Evolutionary conservation across 1,284 basidiomycete species (phyloP).

Genomic region (Cutaneotrichosporon sp.): DNA sequence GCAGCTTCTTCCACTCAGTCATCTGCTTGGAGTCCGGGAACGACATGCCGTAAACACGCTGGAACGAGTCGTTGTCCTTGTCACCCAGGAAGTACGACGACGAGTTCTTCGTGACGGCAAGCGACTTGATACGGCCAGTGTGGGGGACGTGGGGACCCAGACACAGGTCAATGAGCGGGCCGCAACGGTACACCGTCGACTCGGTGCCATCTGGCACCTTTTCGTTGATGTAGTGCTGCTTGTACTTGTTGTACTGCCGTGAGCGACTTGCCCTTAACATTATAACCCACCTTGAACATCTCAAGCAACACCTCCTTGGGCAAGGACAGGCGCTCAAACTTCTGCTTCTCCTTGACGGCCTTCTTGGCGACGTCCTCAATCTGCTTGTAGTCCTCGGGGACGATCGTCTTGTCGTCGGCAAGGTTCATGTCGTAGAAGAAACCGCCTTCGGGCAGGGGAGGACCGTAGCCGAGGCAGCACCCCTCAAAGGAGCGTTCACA

Average conservation of each 20-base stretch:
- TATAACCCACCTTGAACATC: conserved; percentile 78
- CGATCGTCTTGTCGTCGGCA: conserved; percentile 58
- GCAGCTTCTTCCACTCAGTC: conserved; percentile 90
- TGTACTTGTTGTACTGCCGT: conserved; percentile 95
- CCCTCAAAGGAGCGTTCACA: conserved; percentile 89
- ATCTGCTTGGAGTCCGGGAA: conserved; percentile 98
- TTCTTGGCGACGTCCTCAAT: conserved; percentile 84
- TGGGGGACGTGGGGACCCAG: conserved; percentile 96
- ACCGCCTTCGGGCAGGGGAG: conserved; percentile 87
- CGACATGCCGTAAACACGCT: conserved; percentile 96
- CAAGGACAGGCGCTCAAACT: conserved; percentile 89
- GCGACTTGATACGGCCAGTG: conserved; percentile 94
- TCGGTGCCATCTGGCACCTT: conserved; percentile 96
- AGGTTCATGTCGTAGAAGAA: conserved; percentile 97
- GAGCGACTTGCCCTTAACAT: background rate
- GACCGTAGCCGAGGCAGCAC: conserved; percentile 94
- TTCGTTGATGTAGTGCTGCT: conserved; percentile 88
- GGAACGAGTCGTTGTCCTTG: conserved; percentile 87
- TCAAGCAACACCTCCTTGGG: conserved; percentile 90
- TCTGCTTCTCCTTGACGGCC: conserved; percentile 94
- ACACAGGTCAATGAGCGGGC: conserved; percentile 97
- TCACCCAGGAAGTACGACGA: conserved; percentile 98
- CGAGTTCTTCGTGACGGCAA: conserved; percentile 96
- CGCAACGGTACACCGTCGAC: conserved; percentile 97
- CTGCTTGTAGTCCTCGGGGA: conserved; percentile 74